Evolutionary conservation across 2,329 filamentous ascomycete genomes (phyloP), one percentile per base, ranked within the genome.

Genomic region (Aureobasidium subglaciale): DNA sequence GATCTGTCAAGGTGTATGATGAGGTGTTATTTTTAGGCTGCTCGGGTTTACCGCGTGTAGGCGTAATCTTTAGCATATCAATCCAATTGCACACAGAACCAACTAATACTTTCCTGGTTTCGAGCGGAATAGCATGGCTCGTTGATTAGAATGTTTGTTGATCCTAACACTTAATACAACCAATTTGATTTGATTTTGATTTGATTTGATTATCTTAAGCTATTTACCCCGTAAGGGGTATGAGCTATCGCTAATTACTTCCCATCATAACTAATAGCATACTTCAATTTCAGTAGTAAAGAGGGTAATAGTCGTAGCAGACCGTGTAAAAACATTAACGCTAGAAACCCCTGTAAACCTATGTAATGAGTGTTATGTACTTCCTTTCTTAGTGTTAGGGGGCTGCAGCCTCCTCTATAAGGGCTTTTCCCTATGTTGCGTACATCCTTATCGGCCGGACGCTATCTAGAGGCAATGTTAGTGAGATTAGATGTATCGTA

Each of bases 141-240:
- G n/a, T n/a, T n/a, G n/a, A n/a, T n/a, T n/a, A n/a, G n/a, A n/a
- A n/a, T n/a, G n/a, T n/a, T n/a, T n/a, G n/a, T n/a, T n/a, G n/a
- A n/a, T n/a, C n/a, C n/a, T n/a, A n/a, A 34, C n/a, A n/a, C n/a
- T n/a, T n/a, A n/a, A n/a, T n/a, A n/a, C n/a, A n/a, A n/a, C n/a
- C 29, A 11, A 42, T 42, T 42, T 42, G 18, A 42, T 42, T 42
- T n/a, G n/a, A n/a, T n/a, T 35, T 35, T 34, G n/a, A 32, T 46
- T 46, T 46, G 27, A 46, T 46, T 46, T 46, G 27, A 46, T 46
- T 46, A 3, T 46, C 41, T 46, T 20, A 46, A 46, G 43, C 43
- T 46, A 46, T 46, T 34, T 46, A 46, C 38, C 38, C 38, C 18
- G 18, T 15, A 42, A 42, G 38, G 38, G 38, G 38, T 42, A 42